Base-by-base conservation (phyloP, 768 basidiomycete species). In the Mycena amicta region DNA sequence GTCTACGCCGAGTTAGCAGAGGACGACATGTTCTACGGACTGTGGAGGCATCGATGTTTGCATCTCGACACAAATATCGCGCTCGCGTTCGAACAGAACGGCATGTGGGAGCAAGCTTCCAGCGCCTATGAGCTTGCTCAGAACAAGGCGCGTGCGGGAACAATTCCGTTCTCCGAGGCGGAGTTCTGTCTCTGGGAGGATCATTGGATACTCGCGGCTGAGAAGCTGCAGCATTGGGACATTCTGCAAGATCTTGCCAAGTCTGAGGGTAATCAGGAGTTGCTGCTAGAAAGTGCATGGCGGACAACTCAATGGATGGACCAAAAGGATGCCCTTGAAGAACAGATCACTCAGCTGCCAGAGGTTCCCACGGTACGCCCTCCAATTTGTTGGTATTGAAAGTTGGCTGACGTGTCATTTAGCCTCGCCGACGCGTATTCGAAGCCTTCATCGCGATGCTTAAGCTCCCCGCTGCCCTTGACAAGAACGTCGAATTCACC, bases 151-250 rank as follows among this genome's bases (percentile, higher is more conserved):
- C 82, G 94, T 46, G 79, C 83, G 3, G 93, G 93, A 4, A 76
- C 83, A 5, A 85, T 97, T 53, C 87, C 95, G 1, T 98, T 95
- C 76, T 89, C 91, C 13, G 97, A 99, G 71, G 81, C 90, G 1
- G 97, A 99, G 71, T 98, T 95, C 71, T 94, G 92, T 66, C 78
- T 99, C 20, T 99, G 97, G 97, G 97, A 99, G 67, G 97, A 99
- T 70, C 97, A 99, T 71, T 99, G 97, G 96, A 91, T 99, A 58
- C 76, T 95, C 6, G 83, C 95, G 1, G 89, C 94, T 0, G 93
- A 96, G 75, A 99, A 99, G 72, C 78, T 99, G 18, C 97, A 98
- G 69, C 92, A 97, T 61, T 99, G 97, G 97, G 97, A 99, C 58
- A 84, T 90, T 22, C 81, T 99, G 3, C 85, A 91, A 61, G 97